Evolutionary conservation across 257 asterid genomes (phyloP).

Genomic region (Capsicum pubescens): DNA sequence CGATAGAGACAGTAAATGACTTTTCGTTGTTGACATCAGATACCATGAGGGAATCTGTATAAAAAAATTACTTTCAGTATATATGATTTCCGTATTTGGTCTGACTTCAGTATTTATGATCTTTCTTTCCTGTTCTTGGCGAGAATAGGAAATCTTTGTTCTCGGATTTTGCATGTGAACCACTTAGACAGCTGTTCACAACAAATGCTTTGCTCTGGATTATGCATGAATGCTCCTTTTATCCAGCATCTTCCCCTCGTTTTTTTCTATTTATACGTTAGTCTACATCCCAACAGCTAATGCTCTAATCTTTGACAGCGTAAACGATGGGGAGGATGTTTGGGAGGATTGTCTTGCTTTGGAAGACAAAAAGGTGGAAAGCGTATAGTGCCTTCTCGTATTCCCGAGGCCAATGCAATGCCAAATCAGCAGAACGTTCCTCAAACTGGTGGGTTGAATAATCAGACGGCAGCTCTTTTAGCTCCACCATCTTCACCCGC

Average conservation of each 20-base stretch:
- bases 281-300: constrained; percentile 29
- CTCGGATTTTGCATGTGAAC: neutral
- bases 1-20: neutral
- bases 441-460: constrained; percentile 70
- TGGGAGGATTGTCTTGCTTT: constrained; percentile 75
- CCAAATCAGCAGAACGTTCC: constrained; percentile 65
- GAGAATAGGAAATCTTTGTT: neutral
- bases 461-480: constrained; percentile 60
- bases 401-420: constrained; percentile 57
- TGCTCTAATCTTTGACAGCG: constrained; percentile 51
- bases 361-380: constrained; percentile 82
- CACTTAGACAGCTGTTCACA: neutral
- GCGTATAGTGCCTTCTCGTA: constrained; percentile 80
- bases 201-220: neutral
- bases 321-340: constrained; percentile 89
- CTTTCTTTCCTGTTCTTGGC: neutral
- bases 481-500: constrained; percentile 96
- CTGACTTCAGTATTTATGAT: neutral
- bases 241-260: neutral
- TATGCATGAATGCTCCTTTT: constrained; percentile 11
- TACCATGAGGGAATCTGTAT: neutral
- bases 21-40: constrained; percentile 1
- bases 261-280: neutral
- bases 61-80: neutral
- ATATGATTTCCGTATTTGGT: neutral